A percentile compares a stretch with the other conserved stretches of the same genome.
Conservation (phyloP, 495 filamentous ascomycete genomes). For the Bacidia gigantensis region DNA sequence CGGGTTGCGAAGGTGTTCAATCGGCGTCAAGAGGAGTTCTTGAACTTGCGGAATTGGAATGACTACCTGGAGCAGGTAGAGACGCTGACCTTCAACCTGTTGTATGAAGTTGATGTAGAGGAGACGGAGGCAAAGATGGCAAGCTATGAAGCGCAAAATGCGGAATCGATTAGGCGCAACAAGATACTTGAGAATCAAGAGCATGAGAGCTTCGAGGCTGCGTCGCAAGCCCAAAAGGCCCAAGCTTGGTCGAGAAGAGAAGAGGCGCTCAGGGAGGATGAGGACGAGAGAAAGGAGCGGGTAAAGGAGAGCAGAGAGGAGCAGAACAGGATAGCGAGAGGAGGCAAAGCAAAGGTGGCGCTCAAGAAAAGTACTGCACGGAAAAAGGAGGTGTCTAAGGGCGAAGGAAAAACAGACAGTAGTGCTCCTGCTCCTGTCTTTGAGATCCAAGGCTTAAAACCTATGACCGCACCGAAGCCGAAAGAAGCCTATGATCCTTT, state of each 20-base stretch:
- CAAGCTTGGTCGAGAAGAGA: constrained; percentile 40
- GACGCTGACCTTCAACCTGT: constrained; percentile 75
- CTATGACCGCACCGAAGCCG: constrained; percentile 47
- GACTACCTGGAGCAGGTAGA: constrained; percentile 92
- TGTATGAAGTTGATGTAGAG: constrained; percentile 52
- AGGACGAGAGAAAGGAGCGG: constrained; percentile 49
- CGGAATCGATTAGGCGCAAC: constrained; percentile 42
- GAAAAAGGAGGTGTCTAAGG: constrained; percentile 34
- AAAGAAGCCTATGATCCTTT: constrained; percentile 83
- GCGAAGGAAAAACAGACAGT: constrained; percentile 26
- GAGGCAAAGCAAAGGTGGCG: constrained; percentile 43
- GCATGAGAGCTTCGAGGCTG: constrained; percentile 38
- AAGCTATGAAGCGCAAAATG: constrained; percentile 54
- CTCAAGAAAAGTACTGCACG: constrained; percentile 52
- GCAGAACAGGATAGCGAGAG: constrained; percentile 34
- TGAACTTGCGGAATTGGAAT: constrained; percentile 66
- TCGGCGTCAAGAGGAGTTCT: constrained; percentile 78
- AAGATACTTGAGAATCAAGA: constrained; percentile 39
- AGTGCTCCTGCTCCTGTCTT: constrained; percentile 24
- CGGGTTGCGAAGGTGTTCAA: constrained; percentile 79
- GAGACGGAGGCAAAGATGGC: constrained; percentile 57
- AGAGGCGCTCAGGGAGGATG: constrained; percentile 42
- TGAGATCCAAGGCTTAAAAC: constrained; percentile 65
- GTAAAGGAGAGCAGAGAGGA: constrained; percentile 47
- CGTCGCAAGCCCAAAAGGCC: constrained; percentile 59